These are phyloP conservation scores for Vararia minispora DNA, from an alignment of 768 basidiomycete genomes.

Conservation along the genomic window DNA sequence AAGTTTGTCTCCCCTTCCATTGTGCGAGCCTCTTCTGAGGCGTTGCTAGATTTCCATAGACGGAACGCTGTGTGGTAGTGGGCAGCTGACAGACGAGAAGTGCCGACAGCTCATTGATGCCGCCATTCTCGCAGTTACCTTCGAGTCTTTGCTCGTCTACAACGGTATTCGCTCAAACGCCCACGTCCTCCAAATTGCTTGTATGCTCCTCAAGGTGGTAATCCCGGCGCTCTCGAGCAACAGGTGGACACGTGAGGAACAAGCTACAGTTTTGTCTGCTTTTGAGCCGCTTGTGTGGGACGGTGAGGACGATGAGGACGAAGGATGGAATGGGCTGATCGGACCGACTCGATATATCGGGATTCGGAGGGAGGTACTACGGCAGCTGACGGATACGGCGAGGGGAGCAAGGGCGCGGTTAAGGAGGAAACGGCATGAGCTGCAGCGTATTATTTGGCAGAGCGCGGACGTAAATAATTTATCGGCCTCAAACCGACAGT, in stretches of 20 bases:
- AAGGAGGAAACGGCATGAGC: constrained; percentile 22
- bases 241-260: constrained; percentile 51
- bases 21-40: not conserved
- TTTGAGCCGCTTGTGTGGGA: constrained; percentile 53
- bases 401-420: constrained; percentile 6
- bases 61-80: constrained; percentile 17
- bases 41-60: constrained; percentile 25
- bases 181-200: constrained; percentile 52
- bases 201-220: constrained; percentile 42
- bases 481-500: not conserved
- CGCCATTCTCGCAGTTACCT: constrained; percentile 51
- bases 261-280: constrained; percentile 49
- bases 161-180: constrained; percentile 56
- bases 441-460: constrained; percentile 57
- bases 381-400: constrained; percentile 19
- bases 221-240: constrained; percentile 29
- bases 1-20: not conserved
- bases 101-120: constrained; percentile 62
- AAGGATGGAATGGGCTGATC: constrained; percentile 37
- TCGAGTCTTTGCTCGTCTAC: constrained; percentile 51
- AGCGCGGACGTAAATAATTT: constrained; percentile 47
- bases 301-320: constrained; percentile 18
- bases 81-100: constrained; percentile 44
- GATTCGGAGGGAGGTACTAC: constrained; percentile 46
- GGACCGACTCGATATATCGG: constrained; percentile 39